Conservation (phyloP, 805 yeast genomes). For the Lachancea meyersii region DNA sequence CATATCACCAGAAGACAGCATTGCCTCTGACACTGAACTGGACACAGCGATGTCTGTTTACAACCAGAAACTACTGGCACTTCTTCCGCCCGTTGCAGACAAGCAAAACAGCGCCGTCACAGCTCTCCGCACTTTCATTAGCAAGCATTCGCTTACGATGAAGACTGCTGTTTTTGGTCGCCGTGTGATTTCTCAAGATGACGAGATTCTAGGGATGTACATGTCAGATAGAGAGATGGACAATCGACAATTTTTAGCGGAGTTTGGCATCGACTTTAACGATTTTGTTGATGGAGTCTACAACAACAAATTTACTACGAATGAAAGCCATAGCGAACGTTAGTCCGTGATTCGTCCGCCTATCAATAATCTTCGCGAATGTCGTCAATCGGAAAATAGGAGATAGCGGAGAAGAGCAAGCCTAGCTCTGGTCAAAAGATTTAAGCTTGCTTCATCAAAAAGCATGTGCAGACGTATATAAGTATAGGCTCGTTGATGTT, state of each 20-base stretch:
- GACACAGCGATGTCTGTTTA: constrained; percentile 8
- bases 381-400: no score
- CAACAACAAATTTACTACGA: not conserved
- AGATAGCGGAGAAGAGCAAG: no score
- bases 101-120: constrained; percentile 22
- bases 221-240: constrained; percentile 9
- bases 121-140: constrained; percentile 23
- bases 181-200: constrained; percentile 20
- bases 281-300: constrained; percentile 10
- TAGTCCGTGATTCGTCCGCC: no score
- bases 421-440: no score
- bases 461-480: no score
- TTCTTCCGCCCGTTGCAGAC: constrained; percentile 24
- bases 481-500: no score
- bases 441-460: no score
- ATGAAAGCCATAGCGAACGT: not conserved
- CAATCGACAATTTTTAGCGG: constrained; percentile 15
- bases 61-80: constrained; percentile 18
- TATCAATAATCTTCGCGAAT: no score
- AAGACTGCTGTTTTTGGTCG: constrained; percentile 22
- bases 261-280: constrained; percentile 15
- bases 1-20: not conserved
- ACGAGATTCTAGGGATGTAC: constrained; percentile 21
- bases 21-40: not conserved
- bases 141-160: constrained; percentile 21